Percentiles rank a stretch among this genome's conserved stretches.
Evolutionary conservation across 2,329 filamentous ascomycete genomes (phyloP).

Genomic region (Ophidiomyces ophidiicola): DNA sequence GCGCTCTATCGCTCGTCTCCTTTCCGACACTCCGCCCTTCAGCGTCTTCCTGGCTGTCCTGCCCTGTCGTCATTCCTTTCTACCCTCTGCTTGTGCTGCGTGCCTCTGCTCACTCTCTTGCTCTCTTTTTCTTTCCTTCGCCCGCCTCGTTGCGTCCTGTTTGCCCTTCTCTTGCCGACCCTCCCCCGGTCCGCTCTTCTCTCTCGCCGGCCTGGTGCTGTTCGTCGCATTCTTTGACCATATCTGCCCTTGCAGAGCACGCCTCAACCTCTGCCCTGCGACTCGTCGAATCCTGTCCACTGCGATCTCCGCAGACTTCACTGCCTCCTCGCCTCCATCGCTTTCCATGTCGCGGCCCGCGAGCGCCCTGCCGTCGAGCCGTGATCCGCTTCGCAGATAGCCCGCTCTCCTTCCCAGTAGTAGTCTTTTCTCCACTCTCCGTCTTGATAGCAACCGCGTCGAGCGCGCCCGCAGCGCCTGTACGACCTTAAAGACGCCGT

Average conservation of each 20-base stretch:
- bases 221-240: background rate
- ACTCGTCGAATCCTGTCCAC: no score
- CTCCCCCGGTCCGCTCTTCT: background rate
- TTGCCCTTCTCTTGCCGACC: slow-evolving; percentile 10
- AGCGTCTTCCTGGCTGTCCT: background rate
- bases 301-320: no score
- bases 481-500: no score
- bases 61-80: background rate
- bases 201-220: slow-evolving; percentile 8
- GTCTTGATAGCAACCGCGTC: no score
- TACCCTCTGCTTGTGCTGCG: no score
- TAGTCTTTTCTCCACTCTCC: no score
- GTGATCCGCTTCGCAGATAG: slow-evolving; percentile 5
- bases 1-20: background rate
- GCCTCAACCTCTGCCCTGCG: no score
- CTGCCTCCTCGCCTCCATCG: no score
- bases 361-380: background rate
- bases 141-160: slow-evolving; percentile 10
- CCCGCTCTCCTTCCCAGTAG: no score
- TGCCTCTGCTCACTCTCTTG: slow-evolving; percentile 13
- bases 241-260: no score
- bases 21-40: background rate
- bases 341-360: slow-evolving; percentile 6
- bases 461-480: no score
- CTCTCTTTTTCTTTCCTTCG: slow-evolving; percentile 15